A percentile compares a stretch with the other conserved stretches of the same genome.
phyloP scores from a whole-genome alignment of 129 eudicot species.

The Kitagawia praeruptora region DNA sequence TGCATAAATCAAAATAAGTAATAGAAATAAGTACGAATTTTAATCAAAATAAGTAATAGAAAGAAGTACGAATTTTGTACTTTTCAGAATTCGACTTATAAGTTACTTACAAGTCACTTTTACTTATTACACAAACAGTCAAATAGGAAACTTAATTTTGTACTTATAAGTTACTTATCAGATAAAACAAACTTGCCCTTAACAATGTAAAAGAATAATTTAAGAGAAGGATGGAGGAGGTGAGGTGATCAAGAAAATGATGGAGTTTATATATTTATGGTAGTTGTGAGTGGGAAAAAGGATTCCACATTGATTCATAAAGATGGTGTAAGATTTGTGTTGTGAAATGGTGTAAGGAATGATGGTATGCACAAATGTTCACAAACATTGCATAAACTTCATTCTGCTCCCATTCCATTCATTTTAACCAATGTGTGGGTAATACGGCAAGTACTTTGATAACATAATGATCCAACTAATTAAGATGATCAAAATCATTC shows the following conservation, averaged over 20 bases:
- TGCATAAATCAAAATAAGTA: too few species aligned
- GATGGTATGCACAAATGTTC: background rate
- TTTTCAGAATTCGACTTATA: too few species aligned
- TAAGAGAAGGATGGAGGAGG: background rate
- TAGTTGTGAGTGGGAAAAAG: background rate
- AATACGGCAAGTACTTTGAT: background rate
- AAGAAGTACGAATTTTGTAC: too few species aligned
- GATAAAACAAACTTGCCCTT: too few species aligned
- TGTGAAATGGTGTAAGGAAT: background rate
- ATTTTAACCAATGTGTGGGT: background rate
- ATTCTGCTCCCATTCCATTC: background rate
- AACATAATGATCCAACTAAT: background rate
- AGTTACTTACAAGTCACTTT: too few species aligned
- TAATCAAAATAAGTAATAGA: too few species aligned
- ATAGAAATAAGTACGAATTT: too few species aligned
- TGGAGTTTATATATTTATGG: background rate
- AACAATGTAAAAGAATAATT: background rate
- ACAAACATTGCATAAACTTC: background rate
- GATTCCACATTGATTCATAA: background rate
- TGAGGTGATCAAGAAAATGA: background rate
- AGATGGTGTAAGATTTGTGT: background rate
- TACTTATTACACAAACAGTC: too few species aligned
- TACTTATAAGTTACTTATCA: too few species aligned
- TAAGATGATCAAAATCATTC: background rate
- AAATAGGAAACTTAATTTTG: too few species aligned